Conservation (phyloP, 1,139 yeast species). For the Saccharomycopsis hybrid region DNA sequence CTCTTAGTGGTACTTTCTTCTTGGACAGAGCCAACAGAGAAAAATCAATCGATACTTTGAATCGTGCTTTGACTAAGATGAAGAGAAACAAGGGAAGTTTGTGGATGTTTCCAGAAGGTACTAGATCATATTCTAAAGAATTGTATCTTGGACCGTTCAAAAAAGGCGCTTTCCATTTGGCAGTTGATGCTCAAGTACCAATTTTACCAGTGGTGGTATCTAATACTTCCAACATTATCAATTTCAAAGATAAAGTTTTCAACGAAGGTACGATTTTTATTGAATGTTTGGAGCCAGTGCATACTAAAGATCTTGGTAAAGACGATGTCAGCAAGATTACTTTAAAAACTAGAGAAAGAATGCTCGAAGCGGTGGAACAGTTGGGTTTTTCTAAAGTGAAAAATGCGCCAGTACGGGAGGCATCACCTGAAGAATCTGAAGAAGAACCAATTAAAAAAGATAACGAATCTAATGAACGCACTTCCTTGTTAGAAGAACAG, state of each 20-base stretch:
- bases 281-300: conserved; percentile 62
- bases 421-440: too few species aligned
- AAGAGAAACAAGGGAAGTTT: conserved; percentile 59
- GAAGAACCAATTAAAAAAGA: background rate
- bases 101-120: conserved; percentile 93
- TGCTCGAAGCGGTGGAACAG: conserved; percentile 34
- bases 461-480: background rate
- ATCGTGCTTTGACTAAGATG: conserved; percentile 57
- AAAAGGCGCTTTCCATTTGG: conserved; percentile 97
- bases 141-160: conserved; percentile 80
- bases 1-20: conserved; percentile 83
- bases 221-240: conserved; percentile 72
- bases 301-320: conserved; percentile 50
- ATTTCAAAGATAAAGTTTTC: conserved; percentile 49
- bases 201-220: conserved; percentile 82
- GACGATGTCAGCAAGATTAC: conserved; percentile 54
- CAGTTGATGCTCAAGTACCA: conserved; percentile 87
- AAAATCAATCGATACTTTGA: conserved; percentile 69
- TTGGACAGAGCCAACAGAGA: conserved; percentile 77
- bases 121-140: conserved; percentile 68
- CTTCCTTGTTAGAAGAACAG: too few species aligned
- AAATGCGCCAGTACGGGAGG: background rate
- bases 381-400: conserved; percentile 36
- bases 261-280: conserved; percentile 60
- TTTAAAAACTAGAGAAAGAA: conserved; percentile 33